Base-by-base conservation (phyloP, 768 basidiomycete species). In the Kwoniella newhampshirensis region DNA sequence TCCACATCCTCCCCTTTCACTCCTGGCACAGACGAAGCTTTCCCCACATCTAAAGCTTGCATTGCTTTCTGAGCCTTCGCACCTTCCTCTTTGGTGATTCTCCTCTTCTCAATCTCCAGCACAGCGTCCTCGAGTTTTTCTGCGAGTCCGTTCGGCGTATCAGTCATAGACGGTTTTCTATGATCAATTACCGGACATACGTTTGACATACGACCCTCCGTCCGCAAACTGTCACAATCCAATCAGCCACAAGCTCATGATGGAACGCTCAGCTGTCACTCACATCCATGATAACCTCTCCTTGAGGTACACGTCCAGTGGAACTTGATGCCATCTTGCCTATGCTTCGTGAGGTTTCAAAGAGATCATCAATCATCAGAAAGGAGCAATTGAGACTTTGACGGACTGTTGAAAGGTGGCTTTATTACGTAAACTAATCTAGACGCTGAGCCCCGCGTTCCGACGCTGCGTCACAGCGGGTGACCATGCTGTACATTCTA, bases 211-310 rank as follows among this genome's bases (percentile, higher is more conserved):
- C 46, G 59, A 53, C 23, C 71, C 71, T 26, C 71, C 71, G 48
- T 73, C 71, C 5, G 62, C 64, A 44, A 73, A 73, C 71, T 73
- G 37, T 17, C 6, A 42, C 6, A 26, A 59, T 50, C 63, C 52
- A 27, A 41, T 43, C 25, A 23, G 7, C 17, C n/a, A 26, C n/a
- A 25, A 43, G 28, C 15, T 32, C 8, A 37, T 7, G 15, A 18
- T 40, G 17, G 3, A 26, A 18, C 18, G 17, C 21, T 17, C 15
- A 6, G 25, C 9, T 2, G n/a, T 15, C 7, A 59, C 71, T 65
- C 45, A 73, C 71, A 27, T 73, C 71, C 51, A 70, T 64, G 23
- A 73, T 68, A 18, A 73, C 71, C 41, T 73, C 71, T 18, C 68
- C 68, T 59, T 73, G 71, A 20, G 71, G 71, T 46, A 70, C 51